These are phyloP conservation scores for Ballota nigra DNA, from an alignment of 257 asterid species.

Conservation along the genomic window DNA sequence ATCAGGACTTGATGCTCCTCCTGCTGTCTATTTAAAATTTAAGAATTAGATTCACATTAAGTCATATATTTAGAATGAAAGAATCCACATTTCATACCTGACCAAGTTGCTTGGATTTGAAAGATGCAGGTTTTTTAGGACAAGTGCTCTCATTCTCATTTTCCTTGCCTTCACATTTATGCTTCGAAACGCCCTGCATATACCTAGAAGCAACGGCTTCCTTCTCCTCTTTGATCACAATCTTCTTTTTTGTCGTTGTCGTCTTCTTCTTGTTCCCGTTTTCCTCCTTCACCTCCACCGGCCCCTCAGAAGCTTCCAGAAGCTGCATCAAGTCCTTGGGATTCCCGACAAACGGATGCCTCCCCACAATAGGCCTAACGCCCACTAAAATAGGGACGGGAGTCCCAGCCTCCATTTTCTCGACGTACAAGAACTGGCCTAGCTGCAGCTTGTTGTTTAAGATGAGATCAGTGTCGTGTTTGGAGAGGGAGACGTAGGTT, in stretches of 20 bases:
- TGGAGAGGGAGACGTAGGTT: conserved; percentile 63
- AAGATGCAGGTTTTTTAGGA: conserved; percentile 32
- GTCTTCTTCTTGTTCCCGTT: background rate
- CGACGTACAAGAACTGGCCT: conserved; percentile 81
- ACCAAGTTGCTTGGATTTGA: conserved; percentile 42
- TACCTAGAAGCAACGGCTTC: conserved; percentile 70
- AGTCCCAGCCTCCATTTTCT: conserved; percentile 61
- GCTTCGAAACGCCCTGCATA: conserved; percentile 62
- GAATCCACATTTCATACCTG: conserved; percentile 43
- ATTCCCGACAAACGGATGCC: conserved; percentile 73
- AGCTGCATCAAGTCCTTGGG: conserved; percentile 89
- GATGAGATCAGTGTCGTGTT: conserved; percentile 67
- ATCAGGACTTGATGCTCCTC: conserved; percentile 50
- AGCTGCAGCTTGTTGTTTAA: conserved; percentile 73
- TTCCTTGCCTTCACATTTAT: conserved; percentile 42
- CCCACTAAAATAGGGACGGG: conserved; percentile 73
- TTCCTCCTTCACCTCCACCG: conserved; percentile 14
- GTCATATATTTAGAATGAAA: too few species aligned
- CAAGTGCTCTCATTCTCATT: conserved; percentile 36
- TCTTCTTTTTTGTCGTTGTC: conserved; percentile 27
- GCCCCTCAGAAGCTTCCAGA: conserved; percentile 47
- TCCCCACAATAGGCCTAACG: conserved; percentile 72
- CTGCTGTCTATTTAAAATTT: conserved; percentile 30
- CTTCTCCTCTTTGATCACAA: conserved; percentile 84
- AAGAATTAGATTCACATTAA: background rate